Base-by-base conservation (phyloP, 805 yeast genomes). In the Cyberlindnera maclurae region DNA sequence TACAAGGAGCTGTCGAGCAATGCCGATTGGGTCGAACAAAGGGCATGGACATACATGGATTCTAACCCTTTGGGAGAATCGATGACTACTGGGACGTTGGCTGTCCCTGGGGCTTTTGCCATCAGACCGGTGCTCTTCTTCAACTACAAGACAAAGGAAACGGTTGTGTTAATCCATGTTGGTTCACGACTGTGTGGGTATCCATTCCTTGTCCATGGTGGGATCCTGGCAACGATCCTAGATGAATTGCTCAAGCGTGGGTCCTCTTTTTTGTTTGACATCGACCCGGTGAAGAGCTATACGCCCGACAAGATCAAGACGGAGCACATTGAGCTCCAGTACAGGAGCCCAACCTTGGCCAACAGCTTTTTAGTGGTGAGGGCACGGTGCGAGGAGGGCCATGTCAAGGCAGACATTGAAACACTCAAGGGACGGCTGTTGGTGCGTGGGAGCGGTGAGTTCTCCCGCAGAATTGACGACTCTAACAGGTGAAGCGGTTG, bases 121-220 rank as follows among this genome's bases (percentile, higher is more conserved):
- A 71, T 86, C 29, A 72, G 80, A 33, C 95, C 96, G 1, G 64
- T 77, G 18, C 68, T 83, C 12, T 84, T 82, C 50, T 74, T 73
- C 46, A 75, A 81, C 42, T 63, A 70, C 2, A 58, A 64, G 12
- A 71, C 74, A 1, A 68, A 70, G 37, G 82, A 83, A 47, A 71
- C 81, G 0, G 68, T 83, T 2, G 72, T 86, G 0, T 69, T 87
- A 5, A 67, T 85, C 18, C 94, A 86, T 55, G 68, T 82, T 37
- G 96, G 97, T 0, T 76, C 80, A 53, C 73, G 72, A 44, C 59
- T 88, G 15, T 79, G 90, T 31, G 97, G 97, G 1, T 88, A 82
- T 55, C 97, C 96, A 3, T 80, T 85, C 50, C 62, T 89, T 15
- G 72, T 86, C 3, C 97, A 88, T 55, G 97, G 97, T 4, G 97